Percentiles rank a stretch among this genome's conserved stretches.
Conservation (phyloP, 2,329 filamentous ascomycete genomes). For the Aureobasidium sp. region DNA sequence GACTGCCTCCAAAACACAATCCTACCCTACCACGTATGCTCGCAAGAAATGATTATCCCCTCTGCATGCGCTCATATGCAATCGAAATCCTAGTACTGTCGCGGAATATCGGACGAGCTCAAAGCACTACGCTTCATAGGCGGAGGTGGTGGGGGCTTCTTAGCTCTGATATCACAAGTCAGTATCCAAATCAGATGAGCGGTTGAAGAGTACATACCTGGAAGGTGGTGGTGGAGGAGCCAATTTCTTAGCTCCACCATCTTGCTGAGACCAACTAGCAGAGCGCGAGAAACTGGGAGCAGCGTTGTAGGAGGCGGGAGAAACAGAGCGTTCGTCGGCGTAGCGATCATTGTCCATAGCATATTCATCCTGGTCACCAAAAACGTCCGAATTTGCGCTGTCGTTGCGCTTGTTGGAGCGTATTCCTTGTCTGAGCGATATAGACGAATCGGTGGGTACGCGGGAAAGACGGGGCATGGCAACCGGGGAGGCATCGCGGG, state of each 20-base stretch:
- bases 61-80: background rate
- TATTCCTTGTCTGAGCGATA: conserved; percentile 40
- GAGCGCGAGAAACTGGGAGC: conserved; percentile 36
- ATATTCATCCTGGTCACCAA: conserved; percentile 41
- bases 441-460: conserved; percentile 46
- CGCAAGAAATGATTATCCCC: background rate
- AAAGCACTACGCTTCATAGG: conserved; percentile 53
- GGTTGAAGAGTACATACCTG: conserved; percentile 19
- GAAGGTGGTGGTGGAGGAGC: conserved; percentile 53
- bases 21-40: background rate
- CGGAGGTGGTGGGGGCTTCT: conserved; percentile 58
- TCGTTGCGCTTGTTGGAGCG: conserved; percentile 25
- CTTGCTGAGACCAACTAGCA: conserved; percentile 39
- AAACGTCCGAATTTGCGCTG: conserved; percentile 35
- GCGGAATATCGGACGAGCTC: conserved; percentile 31
- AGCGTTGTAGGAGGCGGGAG: conserved; percentile 43
- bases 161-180: conserved; percentile 39
- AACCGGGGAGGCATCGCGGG: conserved; percentile 44
- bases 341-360: conserved; percentile 40
- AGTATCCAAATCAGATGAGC: background rate
- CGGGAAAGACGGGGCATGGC: conserved; percentile 39
- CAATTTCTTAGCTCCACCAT: conserved; percentile 28
- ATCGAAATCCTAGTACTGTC: background rate
- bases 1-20: background rate
- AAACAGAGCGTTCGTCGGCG: conserved; percentile 43